Evolutionary conservation across 2,329 filamentous ascomycete species (phyloP), one percentile per base, ranked within the genome.

Genomic region (Cordyceps fumosorosea): DNA sequence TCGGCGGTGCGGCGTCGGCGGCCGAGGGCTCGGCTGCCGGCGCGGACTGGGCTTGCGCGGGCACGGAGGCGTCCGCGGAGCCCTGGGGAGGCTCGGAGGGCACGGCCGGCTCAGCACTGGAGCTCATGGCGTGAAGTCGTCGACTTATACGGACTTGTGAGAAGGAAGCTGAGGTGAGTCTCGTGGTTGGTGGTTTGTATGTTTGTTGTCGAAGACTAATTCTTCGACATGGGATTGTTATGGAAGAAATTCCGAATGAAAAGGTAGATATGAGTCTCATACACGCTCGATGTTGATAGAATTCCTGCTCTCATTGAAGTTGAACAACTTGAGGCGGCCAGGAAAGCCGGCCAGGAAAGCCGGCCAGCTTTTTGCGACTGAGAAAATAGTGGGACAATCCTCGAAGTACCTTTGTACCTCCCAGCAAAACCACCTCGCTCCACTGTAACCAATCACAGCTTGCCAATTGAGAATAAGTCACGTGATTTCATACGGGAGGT

Each of bases 401-500:
- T 42, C 16, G 20, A 60, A 60, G 50, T 60, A 60, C 57, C 50
- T 22, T 14, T n/a, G 57, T 60, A 54, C 57, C 50, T 44, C 8
- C 10, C 1, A 3, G 14, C 56, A 24, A 34, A 29, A 24, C 14
- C 22, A 32, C 16, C 24, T 3, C n/a, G 24, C n/a, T 50, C 26
- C 34, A 1, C 34, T 3, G 0, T 2, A 53, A 20, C 74, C 74
- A 76, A 76, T 76, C 62, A 67, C 10, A 59, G 37, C 14, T 22
- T 44, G 53, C 62, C 68, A 75, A 75, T 76, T 76, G 73, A 65
- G 68, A 67, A 70, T 67, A 69, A 53, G 63, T 75, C 74, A 76
- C 74, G 74, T 76, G 74, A 67, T 62, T 12, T 18, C 10, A 11
- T 20, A 53, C 51, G 51, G 44, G 7, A 24, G 55, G 44, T 45